phyloP scores from a whole-genome alignment of 371 early-diverging fungal genomes.

The Mucor piriformis region DNA sequence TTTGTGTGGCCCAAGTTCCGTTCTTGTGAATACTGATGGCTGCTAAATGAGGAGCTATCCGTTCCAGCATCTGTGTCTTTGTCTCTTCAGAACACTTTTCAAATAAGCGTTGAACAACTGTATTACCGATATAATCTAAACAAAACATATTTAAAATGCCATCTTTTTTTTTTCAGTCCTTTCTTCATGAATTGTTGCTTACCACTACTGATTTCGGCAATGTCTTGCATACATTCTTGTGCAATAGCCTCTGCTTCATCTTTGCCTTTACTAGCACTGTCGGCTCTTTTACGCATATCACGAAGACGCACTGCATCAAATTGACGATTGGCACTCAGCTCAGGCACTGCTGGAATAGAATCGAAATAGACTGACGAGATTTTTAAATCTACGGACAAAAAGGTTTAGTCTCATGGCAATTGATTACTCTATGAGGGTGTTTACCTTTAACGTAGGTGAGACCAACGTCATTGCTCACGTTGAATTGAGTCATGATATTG shows the following conservation, averaged over 20 bases:
- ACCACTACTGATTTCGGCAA: slow-evolving; percentile 88
- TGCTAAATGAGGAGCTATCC: slow-evolving; percentile 76
- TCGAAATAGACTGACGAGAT: slow-evolving; percentile 50
- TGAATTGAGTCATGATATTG: slow-evolving; percentile 36
- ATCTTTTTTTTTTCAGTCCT: too few relatives aligned
- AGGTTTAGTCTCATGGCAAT: too few relatives aligned
- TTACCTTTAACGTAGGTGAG: slow-evolving; percentile 26
- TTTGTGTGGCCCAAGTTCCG: slow-evolving; percentile 94
- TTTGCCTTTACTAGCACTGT: slow-evolving; percentile 58
- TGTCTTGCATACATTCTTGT: slow-evolving; percentile 69
- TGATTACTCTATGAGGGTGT: not conserved
- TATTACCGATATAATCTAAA: slow-evolving; percentile 70
- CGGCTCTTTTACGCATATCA: slow-evolving; percentile 88
- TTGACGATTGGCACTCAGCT: slow-evolving; percentile 64
- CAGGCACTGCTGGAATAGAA: slow-evolving; percentile 74
- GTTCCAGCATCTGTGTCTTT: slow-evolving; percentile 52
- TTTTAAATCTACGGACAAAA: slow-evolving; percentile 34
- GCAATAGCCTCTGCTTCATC: slow-evolving; percentile 70
- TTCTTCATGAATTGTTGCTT: slow-evolving; percentile 6
- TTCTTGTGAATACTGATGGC: slow-evolving; percentile 89
- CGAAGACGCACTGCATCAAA: slow-evolving; percentile 83
- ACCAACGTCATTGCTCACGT: slow-evolving; percentile 14
- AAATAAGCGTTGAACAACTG: slow-evolving; percentile 83
- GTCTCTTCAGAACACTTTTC: slow-evolving; percentile 69
- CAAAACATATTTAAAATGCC: too few relatives aligned